Evolutionary conservation across 805 yeast genomes (phyloP).

Genomic region (Ogataea salicorniae): DNA sequence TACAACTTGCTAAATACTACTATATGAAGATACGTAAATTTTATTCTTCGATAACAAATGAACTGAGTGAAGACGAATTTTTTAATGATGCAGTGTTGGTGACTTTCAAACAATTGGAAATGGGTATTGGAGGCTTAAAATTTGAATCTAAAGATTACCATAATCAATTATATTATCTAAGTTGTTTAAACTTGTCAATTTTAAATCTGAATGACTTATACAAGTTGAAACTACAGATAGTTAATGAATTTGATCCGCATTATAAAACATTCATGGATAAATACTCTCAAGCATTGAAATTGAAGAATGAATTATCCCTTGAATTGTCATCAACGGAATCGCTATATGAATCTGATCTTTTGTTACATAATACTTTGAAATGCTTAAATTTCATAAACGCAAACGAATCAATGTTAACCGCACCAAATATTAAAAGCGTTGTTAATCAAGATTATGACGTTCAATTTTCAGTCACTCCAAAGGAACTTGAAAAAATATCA

Average conservation of each 20-base stretch:
- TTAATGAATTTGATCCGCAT: slow-evolving; percentile 19
- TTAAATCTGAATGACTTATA: slow-evolving; percentile 17
- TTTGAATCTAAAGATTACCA: slow-evolving; percentile 15
- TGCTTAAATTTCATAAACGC: not conserved
- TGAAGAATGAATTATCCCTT: slow-evolving; percentile 14
- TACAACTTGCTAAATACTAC: slow-evolving; percentile 35
- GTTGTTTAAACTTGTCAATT: slow-evolving; percentile 22
- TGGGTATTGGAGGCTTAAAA: slow-evolving; percentile 23
- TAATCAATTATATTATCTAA: slow-evolving; percentile 20
- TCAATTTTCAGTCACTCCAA: not conserved
- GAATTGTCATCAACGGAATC: slow-evolving; percentile 11
- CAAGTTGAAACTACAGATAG: slow-evolving; percentile 8
- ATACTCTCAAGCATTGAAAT: slow-evolving; percentile 13
- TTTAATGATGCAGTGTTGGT: slow-evolving; percentile 19
- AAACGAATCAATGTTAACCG: not conserved
- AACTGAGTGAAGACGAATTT: slow-evolving; percentile 17
- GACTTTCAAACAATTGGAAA: slow-evolving; percentile 16
- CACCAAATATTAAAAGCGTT: not conserved
- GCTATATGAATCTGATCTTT: slow-evolving; percentile 2
- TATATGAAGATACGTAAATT: slow-evolving; percentile 31
- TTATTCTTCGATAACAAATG: slow-evolving; percentile 14
- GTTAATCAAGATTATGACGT: not conserved
- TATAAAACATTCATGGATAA: slow-evolving; percentile 18
- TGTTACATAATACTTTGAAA: slow-evolving; percentile 8
- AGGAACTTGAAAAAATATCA: slow-evolving; percentile 4